Conservation (phyloP, 495 filamentous ascomycete species). For the Saxispiralis lemnorum region DNA sequence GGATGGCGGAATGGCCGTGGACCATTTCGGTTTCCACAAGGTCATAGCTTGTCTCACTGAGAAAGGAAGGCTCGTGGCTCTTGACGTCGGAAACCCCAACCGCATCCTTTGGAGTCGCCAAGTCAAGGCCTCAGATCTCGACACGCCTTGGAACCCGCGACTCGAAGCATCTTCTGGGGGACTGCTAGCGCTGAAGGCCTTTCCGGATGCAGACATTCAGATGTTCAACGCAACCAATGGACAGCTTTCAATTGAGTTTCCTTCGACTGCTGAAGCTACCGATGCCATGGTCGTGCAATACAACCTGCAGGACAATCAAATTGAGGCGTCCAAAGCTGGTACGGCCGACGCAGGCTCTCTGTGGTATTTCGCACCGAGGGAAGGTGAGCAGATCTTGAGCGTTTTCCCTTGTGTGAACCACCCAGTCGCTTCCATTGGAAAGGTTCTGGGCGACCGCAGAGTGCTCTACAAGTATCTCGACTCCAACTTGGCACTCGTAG, state of each 20-base stretch:
- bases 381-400: slow-evolving; percentile 46
- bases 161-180: slow-evolving; percentile 1
- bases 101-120: slow-evolving; percentile 48
- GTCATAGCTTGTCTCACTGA: slow-evolving; percentile 64
- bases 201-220: not conserved
- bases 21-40: slow-evolving; percentile 79
- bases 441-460: slow-evolving; percentile 73
- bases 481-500: slow-evolving; percentile 67
- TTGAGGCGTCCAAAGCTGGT: slow-evolving; percentile 14
- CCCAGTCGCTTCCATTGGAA: slow-evolving; percentile 84
- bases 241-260: not conserved
- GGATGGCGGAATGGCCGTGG: slow-evolving; percentile 38
- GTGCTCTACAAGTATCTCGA: slow-evolving; percentile 97
- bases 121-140: slow-evolving; percentile 1
- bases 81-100: slow-evolving; percentile 61
- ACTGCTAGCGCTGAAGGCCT: not conserved
- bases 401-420: slow-evolving; percentile 56
- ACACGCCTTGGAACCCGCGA: slow-evolving; percentile 1
- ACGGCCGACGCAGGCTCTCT: slow-evolving; percentile 5
- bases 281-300: slow-evolving; percentile 11
- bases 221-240: not conserved
- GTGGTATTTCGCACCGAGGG: slow-evolving; percentile 60
- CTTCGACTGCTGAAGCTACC: too few species aligned
- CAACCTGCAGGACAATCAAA: slow-evolving; percentile 16
- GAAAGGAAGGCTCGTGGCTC: slow-evolving; percentile 57